Evolutionary conservation across 345 rosid species (phyloP).

Genomic region (Sisymbrium altissimum): DNA sequence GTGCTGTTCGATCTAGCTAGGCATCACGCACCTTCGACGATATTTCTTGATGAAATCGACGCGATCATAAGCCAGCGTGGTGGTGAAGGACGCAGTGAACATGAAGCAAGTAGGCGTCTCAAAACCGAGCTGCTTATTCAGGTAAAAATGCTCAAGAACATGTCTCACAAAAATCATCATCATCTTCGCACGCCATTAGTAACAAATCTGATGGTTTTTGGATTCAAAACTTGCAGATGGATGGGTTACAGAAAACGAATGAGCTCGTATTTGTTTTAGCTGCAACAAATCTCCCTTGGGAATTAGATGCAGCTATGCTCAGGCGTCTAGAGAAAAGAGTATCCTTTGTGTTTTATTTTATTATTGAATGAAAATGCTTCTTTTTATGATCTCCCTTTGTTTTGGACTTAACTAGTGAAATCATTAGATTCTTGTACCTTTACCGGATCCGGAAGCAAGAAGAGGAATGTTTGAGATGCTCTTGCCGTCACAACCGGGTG

Average conservation of each 20-base stretch:
- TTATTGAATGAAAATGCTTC: background rate
- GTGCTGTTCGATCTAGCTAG: slow-evolving; percentile 94
- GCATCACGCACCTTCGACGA: slow-evolving; percentile 96
- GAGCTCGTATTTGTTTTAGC: slow-evolving; percentile 97
- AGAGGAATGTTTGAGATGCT: slow-evolving; percentile 89
- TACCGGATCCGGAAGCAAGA: slow-evolving; percentile 95
- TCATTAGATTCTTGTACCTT: slow-evolving; percentile 84
- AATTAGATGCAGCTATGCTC: slow-evolving; percentile 96
- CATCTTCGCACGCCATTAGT: background rate
- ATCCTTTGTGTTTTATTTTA: slow-evolving; percentile 43
- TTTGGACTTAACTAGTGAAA: slow-evolving; percentile 32
- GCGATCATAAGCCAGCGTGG: slow-evolving; percentile 98
- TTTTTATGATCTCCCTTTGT: slow-evolving; percentile 3
- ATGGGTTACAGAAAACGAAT: slow-evolving; percentile 75
- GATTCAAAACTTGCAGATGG: slow-evolving; percentile 63
- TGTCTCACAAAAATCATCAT: background rate
- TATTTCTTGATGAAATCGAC: slow-evolving; percentile 95
- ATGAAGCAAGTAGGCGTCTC: slow-evolving; percentile 98
- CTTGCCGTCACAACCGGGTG: slow-evolving; percentile 47
- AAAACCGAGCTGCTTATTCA: slow-evolving; percentile 98
- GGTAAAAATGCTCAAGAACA: slow-evolving; percentile 43
- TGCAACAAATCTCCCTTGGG: slow-evolving; percentile 99
- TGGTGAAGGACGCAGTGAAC: slow-evolving; percentile 94
- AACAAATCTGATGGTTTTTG: slow-evolving; percentile 12
- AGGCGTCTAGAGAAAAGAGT: slow-evolving; percentile 96